Evolutionary conservation across 768 basidiomycete species (phyloP).

Genomic region (Tricholomella constricta): DNA sequence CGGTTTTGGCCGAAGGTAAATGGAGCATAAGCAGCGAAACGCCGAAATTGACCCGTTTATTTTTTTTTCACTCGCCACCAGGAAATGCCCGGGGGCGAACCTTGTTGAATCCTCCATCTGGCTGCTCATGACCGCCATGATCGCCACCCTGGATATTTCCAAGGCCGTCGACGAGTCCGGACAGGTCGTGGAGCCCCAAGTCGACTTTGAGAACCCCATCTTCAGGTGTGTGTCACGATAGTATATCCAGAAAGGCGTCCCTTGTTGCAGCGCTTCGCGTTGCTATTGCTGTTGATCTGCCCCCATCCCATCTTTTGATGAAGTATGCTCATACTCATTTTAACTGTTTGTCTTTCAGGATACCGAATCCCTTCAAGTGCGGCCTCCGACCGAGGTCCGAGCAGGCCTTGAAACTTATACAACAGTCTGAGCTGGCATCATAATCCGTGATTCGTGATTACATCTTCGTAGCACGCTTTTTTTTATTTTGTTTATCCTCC

Average conservation of each 20-base stretch:
- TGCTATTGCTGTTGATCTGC: background rate
- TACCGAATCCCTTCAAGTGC: slow-evolving; percentile 49
- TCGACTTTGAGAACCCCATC: slow-evolving; percentile 59
- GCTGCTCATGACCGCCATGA: slow-evolving; percentile 54
- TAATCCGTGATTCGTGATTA: too few relatives aligned
- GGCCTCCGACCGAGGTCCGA: slow-evolving; percentile 54
- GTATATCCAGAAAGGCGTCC: too few relatives aligned
- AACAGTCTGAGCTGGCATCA: slow-evolving; percentile 30
- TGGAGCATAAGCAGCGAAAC: background rate
- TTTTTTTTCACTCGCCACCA: slow-evolving; percentile 19
- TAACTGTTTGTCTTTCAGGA: slow-evolving; percentile 28
- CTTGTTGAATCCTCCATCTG: slow-evolving; percentile 66
- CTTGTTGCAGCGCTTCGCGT: background rate
- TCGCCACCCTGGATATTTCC: slow-evolving; percentile 58
- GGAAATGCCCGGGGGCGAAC: slow-evolving; percentile 64
- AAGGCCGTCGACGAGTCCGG: slow-evolving; percentile 55
- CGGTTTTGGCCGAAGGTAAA: slow-evolving; percentile 44
- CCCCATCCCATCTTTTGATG: slow-evolving; percentile 1
- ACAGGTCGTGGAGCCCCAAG: slow-evolving; percentile 44
- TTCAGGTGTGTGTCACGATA: slow-evolving; percentile 63
- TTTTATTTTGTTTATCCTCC: background rate
- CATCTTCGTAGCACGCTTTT: background rate
- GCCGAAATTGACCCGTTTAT: background rate
- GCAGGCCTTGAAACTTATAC: slow-evolving; percentile 41
- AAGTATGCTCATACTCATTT: slow-evolving; percentile 3